These are phyloP conservation scores for Quercus tomentella DNA, from an alignment of 331 rosid species.

Conservation along the genomic window DNA sequence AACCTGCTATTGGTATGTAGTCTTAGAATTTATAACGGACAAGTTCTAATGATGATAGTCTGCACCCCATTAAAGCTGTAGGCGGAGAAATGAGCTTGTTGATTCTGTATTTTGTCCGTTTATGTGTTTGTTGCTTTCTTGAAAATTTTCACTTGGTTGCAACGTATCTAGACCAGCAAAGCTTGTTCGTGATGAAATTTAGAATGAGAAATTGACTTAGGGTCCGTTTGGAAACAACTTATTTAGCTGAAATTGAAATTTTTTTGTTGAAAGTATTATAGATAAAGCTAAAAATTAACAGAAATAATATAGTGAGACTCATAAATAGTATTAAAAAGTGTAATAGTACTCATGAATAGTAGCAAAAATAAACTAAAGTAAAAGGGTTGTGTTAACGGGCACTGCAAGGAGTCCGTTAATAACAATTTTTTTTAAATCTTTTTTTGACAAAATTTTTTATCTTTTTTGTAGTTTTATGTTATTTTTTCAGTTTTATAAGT, in stretches of 20 bases:
- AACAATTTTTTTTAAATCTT: too few relatives aligned
- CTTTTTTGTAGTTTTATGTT: too few relatives aligned
- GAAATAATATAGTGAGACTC: fast-evolving
- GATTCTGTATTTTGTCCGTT: neutral
- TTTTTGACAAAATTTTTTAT: too few relatives aligned
- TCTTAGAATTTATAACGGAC: neutral
- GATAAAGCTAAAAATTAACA: too few relatives aligned
- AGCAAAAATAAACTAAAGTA: fast-evolving
- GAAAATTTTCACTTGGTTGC: neutral
- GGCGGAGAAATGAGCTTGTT: neutral
- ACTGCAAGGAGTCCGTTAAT: too few relatives aligned
- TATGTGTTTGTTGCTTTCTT: neutral
- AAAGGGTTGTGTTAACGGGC: too few relatives aligned
- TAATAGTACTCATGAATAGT: too few relatives aligned
- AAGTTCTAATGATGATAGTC: neutral
- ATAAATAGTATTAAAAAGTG: too few relatives aligned
- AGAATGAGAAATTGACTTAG: neutral
- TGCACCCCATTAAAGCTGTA: neutral
- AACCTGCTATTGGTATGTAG: neutral
- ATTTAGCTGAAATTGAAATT: fast-evolving
- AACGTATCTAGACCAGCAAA: neutral
- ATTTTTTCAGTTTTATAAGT: too few relatives aligned
- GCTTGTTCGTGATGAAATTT: neutral
- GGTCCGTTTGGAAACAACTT: fast-evolving
- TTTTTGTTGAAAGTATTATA: too few relatives aligned